Evolutionary conservation across 1,284 basidiomycete genomes (phyloP).

Genomic region (Phaffia rhodozyma): DNA sequence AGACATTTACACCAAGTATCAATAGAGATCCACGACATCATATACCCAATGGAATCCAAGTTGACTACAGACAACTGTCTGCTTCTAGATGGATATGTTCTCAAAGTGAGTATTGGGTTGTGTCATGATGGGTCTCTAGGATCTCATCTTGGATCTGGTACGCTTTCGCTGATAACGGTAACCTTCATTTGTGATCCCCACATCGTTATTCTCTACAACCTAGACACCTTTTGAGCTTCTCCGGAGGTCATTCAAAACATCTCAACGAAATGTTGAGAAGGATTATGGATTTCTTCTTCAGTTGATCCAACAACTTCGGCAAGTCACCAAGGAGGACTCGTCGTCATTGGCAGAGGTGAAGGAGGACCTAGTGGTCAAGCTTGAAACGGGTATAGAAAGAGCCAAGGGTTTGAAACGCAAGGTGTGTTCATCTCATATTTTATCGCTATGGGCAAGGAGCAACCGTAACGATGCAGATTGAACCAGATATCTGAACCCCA

Average conservation of each 20-base stretch:
- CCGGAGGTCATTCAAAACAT: conserved; percentile 32
- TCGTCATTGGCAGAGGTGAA: conserved; percentile 8
- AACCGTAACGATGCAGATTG: too few relatives aligned
- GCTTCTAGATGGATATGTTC: too few relatives aligned
- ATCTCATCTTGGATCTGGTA: too few relatives aligned
- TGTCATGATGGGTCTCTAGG: too few relatives aligned
- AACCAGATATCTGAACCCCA: not conserved
- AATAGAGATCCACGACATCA: too few relatives aligned
- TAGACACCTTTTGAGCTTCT: conserved; percentile 37
- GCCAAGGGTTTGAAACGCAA: conserved; percentile 35
- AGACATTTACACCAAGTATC: too few relatives aligned
- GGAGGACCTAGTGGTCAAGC: conserved; percentile 21
- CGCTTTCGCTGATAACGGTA: too few relatives aligned
- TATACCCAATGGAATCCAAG: too few relatives aligned
- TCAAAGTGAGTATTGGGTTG: too few relatives aligned
- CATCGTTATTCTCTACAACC: too few relatives aligned
- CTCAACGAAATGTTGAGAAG: conserved; percentile 36
- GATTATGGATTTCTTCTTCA: conserved; percentile 28
- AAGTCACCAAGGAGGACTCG: conserved; percentile 19
- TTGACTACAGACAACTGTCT: too few relatives aligned
- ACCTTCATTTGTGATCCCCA: too few relatives aligned
- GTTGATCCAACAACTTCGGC: not conserved
- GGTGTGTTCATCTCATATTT: conserved; percentile 21
- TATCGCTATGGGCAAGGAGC: not conserved
- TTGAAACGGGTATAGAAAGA: conserved; percentile 29